Evolutionary conservation across 371 early-diverging fungal genomes (phyloP).

Genomic region (Chytridiales sp.): DNA sequence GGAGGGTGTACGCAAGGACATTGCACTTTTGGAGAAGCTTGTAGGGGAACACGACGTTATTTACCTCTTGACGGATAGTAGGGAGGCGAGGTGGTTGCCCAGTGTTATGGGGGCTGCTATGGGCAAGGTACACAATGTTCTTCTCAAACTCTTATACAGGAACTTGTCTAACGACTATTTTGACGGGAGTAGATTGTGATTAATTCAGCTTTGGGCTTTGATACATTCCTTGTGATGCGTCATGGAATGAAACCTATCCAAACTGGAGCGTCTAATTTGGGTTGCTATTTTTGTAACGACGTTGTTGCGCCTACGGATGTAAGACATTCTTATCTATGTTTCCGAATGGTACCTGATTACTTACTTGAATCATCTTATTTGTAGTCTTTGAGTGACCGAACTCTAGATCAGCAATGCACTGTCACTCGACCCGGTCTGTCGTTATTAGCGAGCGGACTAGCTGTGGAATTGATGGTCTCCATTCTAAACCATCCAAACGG

Average conservation of each 20-base stretch:
- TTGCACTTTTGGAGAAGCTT: slow-evolving; percentile 57
- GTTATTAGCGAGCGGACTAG: slow-evolving; percentile 78
- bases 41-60: slow-evolving; percentile 78
- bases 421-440: slow-evolving; percentile 95
- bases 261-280: slow-evolving; percentile 47
- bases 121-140: slow-evolving; percentile 56
- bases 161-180: background rate
- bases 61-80: slow-evolving; percentile 88
- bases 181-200: slow-evolving; percentile 76
- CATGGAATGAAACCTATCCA: slow-evolving; percentile 66
- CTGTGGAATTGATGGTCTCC: slow-evolving; percentile 89
- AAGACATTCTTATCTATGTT: slow-evolving; percentile 32
- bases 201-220: slow-evolving; percentile 94
- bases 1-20: slow-evolving; percentile 49
- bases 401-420: slow-evolving; percentile 96
- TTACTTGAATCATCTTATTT: background rate
- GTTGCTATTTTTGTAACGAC: slow-evolving; percentile 97
- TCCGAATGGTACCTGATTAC: slow-evolving; percentile 1
- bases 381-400: slow-evolving; percentile 87
- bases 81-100: slow-evolving; percentile 96
- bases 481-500: slow-evolving; percentile 80
- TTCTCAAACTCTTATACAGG: too few species aligned
- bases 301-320: slow-evolving; percentile 91
- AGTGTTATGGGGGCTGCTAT: slow-evolving; percentile 71
- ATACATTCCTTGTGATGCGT: slow-evolving; percentile 94